Conservation (phyloP, 148 eudicot genomes). For the Polygonum maritimum region DNA sequence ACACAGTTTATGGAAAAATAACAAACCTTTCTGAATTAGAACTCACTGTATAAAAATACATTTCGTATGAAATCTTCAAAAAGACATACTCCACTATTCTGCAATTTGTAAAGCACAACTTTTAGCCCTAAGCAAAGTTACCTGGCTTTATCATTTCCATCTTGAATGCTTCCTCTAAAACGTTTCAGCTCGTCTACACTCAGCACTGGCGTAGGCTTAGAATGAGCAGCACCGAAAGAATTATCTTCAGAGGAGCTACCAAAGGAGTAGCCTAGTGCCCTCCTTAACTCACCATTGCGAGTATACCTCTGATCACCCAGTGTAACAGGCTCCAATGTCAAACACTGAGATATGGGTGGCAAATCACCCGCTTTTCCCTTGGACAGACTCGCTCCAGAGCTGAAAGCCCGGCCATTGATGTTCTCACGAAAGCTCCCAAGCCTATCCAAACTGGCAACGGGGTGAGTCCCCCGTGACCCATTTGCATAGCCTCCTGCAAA, state of each 20-base stretch:
- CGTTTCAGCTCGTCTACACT: slow-evolving; percentile 64
- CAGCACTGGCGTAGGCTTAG: slow-evolving; percentile 40
- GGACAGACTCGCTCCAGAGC: slow-evolving; percentile 38
- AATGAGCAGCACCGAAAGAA: slow-evolving; percentile 54
- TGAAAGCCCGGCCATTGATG: slow-evolving; percentile 43
- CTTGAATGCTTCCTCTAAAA: slow-evolving; percentile 43
- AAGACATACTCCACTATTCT: not conserved
- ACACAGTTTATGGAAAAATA: not conserved
- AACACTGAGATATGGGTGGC: slow-evolving; percentile 44
- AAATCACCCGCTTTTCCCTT: slow-evolving; percentile 36
- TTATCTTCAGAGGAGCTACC: slow-evolving; percentile 59
- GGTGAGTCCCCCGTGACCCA: slow-evolving; percentile 47
- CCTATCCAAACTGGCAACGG: slow-evolving; percentile 58
- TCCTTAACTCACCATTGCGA: slow-evolving; percentile 59
- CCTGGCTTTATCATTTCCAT: slow-evolving; percentile 66
- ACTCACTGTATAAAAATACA: not conserved
- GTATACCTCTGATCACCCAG: slow-evolving; percentile 38
- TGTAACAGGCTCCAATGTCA: slow-evolving; percentile 60
- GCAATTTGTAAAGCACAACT: not conserved
- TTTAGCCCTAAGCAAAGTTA: slow-evolving; percentile 14
- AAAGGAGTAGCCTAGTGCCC: slow-evolving; percentile 41
- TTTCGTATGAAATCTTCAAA: not conserved
- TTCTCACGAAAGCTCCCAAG: slow-evolving; percentile 78
- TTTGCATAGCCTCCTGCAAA: slow-evolving; percentile 41
- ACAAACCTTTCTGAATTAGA: not conserved